These are phyloP conservation scores for Glebionis coronaria DNA, from an alignment of 129 eudicot species.

Conservation along the genomic window DNA sequence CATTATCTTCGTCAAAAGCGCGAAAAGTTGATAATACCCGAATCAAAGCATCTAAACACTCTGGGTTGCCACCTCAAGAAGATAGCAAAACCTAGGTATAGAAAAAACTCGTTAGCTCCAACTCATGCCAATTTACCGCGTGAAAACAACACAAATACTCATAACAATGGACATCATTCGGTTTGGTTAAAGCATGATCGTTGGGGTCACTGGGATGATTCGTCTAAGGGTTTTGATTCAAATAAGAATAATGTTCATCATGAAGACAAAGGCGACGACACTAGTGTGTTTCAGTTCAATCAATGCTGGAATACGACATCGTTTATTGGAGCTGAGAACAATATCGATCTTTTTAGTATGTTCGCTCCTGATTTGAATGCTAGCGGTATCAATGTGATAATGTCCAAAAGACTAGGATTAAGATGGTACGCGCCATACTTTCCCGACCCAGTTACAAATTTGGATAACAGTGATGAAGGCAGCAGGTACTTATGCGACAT, in stretches of 20 bases:
- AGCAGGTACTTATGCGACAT: slow-evolving; percentile 25
- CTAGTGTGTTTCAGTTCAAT: slow-evolving; percentile 7
- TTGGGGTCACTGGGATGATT: slow-evolving; percentile 9
- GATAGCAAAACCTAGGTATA: slow-evolving; percentile 31
- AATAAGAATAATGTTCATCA: slow-evolving; percentile 17
- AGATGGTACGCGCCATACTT: slow-evolving; percentile 19
- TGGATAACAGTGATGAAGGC: slow-evolving; percentile 17
- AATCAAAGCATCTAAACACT: slow-evolving; percentile 36
- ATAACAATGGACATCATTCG: background rate
- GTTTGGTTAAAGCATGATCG: slow-evolving; percentile 13
- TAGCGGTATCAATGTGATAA: slow-evolving; percentile 20
- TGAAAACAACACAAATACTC: slow-evolving; percentile 1
- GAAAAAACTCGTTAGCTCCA: slow-evolving; percentile 14
- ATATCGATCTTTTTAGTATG: slow-evolving; percentile 32
- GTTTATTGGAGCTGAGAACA: slow-evolving; percentile 10
- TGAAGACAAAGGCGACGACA: slow-evolving; percentile 11
- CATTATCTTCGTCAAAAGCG: slow-evolving; percentile 22
- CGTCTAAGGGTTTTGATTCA: slow-evolving; percentile 19
- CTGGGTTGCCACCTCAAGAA: slow-evolving; percentile 42
- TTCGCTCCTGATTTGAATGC: slow-evolving; percentile 35
- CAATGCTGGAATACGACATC: background rate
- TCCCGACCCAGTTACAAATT: slow-evolving; percentile 23
- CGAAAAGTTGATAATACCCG: slow-evolving; percentile 27
- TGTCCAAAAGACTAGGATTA: slow-evolving; percentile 26
- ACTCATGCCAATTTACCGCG: background rate